Base-by-base conservation (phyloP, 805 yeast genomes). In the Hanseniaspora singularis region DNA sequence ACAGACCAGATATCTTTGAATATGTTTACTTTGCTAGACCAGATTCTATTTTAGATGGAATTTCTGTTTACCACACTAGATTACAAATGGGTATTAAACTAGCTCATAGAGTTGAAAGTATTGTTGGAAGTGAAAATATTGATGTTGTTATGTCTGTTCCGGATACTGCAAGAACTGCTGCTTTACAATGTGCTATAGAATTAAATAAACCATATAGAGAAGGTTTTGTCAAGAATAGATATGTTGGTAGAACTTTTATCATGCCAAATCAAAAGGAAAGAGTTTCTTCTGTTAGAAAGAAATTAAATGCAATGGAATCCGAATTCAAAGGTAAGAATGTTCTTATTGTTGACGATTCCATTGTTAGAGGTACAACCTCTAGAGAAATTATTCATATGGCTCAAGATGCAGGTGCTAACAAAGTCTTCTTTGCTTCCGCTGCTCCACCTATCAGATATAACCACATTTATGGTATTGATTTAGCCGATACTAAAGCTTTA, bases 91-190 rank as follows among this genome's bases (percentile, higher is more conserved):
- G 98, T 57, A 78, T 73, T 51, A 82, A 82, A 60, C 71, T 92
- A 49, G 98, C 97, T 4, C 66, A 72, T 43, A 81, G 77, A 57
- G 81, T 92, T 52, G 54, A 62, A 43, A 68, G 69, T 48, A 76
- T 72, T 32, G 40, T 60, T 15, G 70, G 71, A 40, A 63, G 67
- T 34, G 64, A 71, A 44, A 75, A 75, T 51, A 80, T 92, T 48
- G 98, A 92, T 57, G 98, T 89, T 39, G 95, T 92, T 32, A 85
- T 92, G 50, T 96, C 98, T 2, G 98, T 92, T 12, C 98, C 98
- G 10, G 98, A 92, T 63, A 92, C 98, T 7, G 80, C 97, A n/a
- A 76, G 97, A 64, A 88, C 94, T 36, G 80, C 95, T 19, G 97
- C 97, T 1, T 65, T 88, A 51, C 92, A 92, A 60, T 81, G 95